These are phyloP conservation scores for Aspergillus ostianus DNA, from an alignment of 495 filamentous ascomycete species.

Conservation along the genomic window DNA sequence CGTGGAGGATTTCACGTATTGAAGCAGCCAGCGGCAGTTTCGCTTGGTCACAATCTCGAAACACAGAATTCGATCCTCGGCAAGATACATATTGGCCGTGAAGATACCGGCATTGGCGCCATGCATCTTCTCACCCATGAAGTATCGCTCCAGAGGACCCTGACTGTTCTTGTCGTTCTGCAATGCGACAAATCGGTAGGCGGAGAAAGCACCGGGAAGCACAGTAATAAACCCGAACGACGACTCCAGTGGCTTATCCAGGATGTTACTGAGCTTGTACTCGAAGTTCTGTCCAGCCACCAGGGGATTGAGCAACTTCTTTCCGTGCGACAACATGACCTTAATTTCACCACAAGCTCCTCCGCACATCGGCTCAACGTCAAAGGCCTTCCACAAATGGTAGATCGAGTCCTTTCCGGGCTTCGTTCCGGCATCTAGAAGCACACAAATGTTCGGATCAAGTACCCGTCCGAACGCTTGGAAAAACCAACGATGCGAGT, in stretches of 20 bases:
- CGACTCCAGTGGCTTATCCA: conserved; percentile 97
- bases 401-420: conserved; percentile 94
- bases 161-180: conserved; percentile 95
- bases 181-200: conserved; percentile 89
- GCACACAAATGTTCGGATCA: conserved; percentile 93
- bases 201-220: conserved; percentile 95
- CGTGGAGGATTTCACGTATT: conserved; percentile 95
- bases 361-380: conserved; percentile 93
- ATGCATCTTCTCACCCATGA: conserved; percentile 96
- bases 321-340: conserved; percentile 92
- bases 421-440: conserved; percentile 94
- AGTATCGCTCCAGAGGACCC: conserved; percentile 95
- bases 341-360: conserved; percentile 99
- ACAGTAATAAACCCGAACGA: conserved; percentile 98
- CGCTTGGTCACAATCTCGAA: conserved; percentile 98
- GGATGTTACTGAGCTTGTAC: conserved; percentile 99
- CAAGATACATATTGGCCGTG: conserved; percentile 99
- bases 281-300: conserved; percentile 99
- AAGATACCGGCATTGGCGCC: conserved; percentile 95
- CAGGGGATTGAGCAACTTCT: conserved; percentile 87
- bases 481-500: conserved; percentile 99
- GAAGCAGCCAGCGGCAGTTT: conserved; percentile 93
- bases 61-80: conserved; percentile 98
- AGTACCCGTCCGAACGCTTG: conserved; percentile 92
- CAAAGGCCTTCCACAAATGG: conserved; percentile 97